A percentile compares a stretch with the other conserved stretches of the same genome.
These are phyloP conservation scores for Xylaria nigripes DNA, from an alignment of 495 filamentous ascomycete species.

Conservation along the genomic window DNA sequence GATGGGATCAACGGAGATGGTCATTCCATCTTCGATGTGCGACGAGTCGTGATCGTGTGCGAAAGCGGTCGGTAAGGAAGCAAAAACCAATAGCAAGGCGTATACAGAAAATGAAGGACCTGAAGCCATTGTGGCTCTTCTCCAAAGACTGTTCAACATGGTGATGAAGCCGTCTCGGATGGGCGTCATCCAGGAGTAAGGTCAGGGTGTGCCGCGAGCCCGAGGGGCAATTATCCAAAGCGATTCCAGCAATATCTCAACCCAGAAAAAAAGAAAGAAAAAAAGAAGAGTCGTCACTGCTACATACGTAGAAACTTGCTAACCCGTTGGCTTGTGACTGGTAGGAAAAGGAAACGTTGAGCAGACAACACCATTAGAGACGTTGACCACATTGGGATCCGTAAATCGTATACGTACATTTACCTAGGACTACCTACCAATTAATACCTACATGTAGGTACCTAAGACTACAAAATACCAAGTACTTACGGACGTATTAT, in stretches of 20 bases:
- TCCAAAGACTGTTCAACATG: not conserved
- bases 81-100: constrained; percentile 13
- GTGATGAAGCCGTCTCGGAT: constrained; percentile 2
- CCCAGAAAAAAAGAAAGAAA: not conserved
- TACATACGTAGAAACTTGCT: not conserved
- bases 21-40: constrained; percentile 65
- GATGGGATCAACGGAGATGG: constrained; percentile 75
- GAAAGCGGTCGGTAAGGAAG: constrained; percentile 30
- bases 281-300: not conserved
- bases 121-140: constrained; percentile 8
- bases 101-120: constrained; percentile 13
- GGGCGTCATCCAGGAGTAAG: not conserved
- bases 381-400: no score
- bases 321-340: not conserved
- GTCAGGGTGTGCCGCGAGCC: constrained; percentile 1
- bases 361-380: not conserved
- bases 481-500: no score
- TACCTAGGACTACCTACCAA: no score
- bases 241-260: not conserved
- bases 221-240: not conserved
- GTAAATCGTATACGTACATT: no score
- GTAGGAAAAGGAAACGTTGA: not conserved
- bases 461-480: no score
- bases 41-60: constrained; percentile 72
- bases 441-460: no score